Percentiles rank a stretch among this genome's conserved stretches.
Conservation (phyloP, 2,329 filamentous ascomycete species). For the Sporothrix luriei region DNA sequence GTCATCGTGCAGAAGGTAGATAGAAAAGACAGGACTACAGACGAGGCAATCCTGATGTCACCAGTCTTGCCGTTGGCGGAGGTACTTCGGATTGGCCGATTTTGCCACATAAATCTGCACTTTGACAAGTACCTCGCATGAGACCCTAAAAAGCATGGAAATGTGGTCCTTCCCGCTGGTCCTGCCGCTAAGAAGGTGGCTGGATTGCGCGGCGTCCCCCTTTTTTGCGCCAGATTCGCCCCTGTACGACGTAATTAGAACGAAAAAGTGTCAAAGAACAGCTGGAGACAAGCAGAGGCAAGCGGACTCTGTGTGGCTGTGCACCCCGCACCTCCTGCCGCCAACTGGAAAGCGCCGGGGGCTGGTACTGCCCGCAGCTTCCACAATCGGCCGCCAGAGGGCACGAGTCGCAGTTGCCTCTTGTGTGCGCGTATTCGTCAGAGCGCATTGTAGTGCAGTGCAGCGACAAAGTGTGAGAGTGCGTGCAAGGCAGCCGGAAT, state of each 20-base stretch:
- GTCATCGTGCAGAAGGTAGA: not conserved
- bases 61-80: no score
- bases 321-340: slow-evolving; percentile 29
- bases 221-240: not conserved
- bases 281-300: not conserved
- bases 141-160: slow-evolving; percentile 16
- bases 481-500: slow-evolving; percentile 30
- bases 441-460: slow-evolving; percentile 19
- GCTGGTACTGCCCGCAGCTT: slow-evolving; percentile 20
- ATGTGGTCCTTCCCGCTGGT: slow-evolving; percentile 18
- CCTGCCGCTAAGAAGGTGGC: slow-evolving; percentile 22
- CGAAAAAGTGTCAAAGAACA: not conserved
- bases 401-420: slow-evolving; percentile 21
- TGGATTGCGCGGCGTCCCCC: slow-evolving; percentile 23
- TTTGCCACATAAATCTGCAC: not conserved
- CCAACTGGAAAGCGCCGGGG: slow-evolving; percentile 12
- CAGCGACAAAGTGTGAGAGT: not conserved
- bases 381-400: slow-evolving; percentile 8
- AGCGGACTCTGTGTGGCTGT: slow-evolving; percentile 27
- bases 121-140: not conserved
- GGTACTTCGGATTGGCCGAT: slow-evolving; percentile 12
- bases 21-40: not conserved
- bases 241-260: not conserved
- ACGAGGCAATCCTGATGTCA: slow-evolving; percentile 21
- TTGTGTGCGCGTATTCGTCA: slow-evolving; percentile 23